Evolutionary conservation across 139 green algal species (phyloP), one percentile per base, ranked within the genome.

Genomic region (Chlamydomonas urium): DNA sequence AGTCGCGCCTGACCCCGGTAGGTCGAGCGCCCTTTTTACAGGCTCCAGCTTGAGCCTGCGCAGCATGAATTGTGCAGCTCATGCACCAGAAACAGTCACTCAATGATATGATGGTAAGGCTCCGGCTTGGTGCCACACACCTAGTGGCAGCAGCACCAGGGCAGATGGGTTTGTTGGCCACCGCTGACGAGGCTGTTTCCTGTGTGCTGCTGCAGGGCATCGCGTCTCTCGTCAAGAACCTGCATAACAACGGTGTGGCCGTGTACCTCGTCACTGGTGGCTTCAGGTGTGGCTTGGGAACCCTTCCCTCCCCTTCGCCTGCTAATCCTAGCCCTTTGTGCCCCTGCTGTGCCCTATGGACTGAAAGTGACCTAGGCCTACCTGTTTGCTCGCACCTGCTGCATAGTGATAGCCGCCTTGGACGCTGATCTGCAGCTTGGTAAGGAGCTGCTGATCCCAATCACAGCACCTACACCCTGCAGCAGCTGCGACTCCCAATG

Each of bases 181-280:
- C 21, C 17, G 17, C 17, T 56, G 45, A 56, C 21, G 21, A 21
- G 45, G 45, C 21, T 50, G 10, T 50, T 14, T 24, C 42, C 42
- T 14, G 8, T 62, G 5, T 62, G 21, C 24, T 35, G 8, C 53
- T 62, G 53, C 69, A 79, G 71, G 86, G 86, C 60, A 78, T 88
- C n/a, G 75, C 79, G 69, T 56, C 80, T 24, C 86, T 93, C 3
- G 82, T 93, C 33, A 60, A 38, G n/a, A 35, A 71, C 33, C 83
- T 93, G 37, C 81, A 89, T 48, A 63, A 70, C 6, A 81, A 86
- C 28, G 86, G 86, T 4, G 65, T 90, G 48, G 79, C 76, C 3
- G 79, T 93, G 5, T 93, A 89, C 83, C 85, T 93, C 65, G 90
- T 93, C 69, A 85, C 76, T 32, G 86, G 85, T 26, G 85, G 86